A percentile compares a stretch with the other conserved stretches of the same genome.
phyloP scores from a whole-genome alignment of 2,329 filamentous ascomycete species.

The Ciborinia camelliae region DNA sequence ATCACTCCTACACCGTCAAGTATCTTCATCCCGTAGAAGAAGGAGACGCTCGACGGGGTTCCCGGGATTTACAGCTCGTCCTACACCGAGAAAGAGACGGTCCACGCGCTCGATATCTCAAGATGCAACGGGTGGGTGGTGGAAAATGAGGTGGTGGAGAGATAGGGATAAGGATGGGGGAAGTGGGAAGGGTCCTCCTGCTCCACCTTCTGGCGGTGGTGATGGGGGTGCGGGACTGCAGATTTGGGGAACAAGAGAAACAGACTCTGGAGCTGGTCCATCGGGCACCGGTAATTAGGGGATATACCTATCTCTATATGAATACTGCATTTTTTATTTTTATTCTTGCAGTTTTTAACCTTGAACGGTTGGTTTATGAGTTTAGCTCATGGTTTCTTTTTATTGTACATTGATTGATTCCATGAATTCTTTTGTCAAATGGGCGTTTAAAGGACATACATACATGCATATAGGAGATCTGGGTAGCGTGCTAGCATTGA shows the following conservation, averaged over 20 bases:
- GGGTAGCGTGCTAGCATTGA: no score
- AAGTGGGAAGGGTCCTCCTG: conserved; percentile 27
- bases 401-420: no score
- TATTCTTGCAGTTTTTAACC: background rate
- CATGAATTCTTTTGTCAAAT: no score
- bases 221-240: background rate
- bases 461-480: no score
- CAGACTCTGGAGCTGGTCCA: background rate
- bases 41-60: conserved; percentile 60
- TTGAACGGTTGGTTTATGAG: background rate
- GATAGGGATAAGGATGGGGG: conserved; percentile 13
- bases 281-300: background rate
- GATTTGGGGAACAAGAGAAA: background rate
- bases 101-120: conserved; percentile 40
- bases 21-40: conserved; percentile 38
- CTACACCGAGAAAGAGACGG: conserved; percentile 31
- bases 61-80: conserved; percentile 55
- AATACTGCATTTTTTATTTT: background rate
- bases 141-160: conserved; percentile 54
- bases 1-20: conserved; percentile 26
- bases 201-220: conserved; percentile 18
- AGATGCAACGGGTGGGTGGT: conserved; percentile 50
- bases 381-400: background rate
- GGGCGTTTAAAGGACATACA: no score
- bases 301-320: background rate